phyloP scores from a whole-genome alignment of 2,329 filamentous ascomycete species.

The Apiospora sp. region DNA sequence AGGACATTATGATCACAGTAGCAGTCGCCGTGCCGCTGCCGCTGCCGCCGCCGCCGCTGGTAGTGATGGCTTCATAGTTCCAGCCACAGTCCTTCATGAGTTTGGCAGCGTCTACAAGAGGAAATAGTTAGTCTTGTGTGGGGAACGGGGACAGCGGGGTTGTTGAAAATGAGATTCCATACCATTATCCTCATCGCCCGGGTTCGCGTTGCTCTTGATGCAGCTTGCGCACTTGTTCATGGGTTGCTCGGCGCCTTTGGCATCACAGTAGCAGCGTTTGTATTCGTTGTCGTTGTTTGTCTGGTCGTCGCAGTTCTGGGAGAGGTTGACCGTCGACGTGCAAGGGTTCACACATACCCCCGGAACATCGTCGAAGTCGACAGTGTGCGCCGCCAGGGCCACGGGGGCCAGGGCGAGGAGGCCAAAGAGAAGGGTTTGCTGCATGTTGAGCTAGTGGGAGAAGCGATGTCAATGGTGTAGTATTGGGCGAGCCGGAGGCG shows the following conservation, averaged over 20 bases:
- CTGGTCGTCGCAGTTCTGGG: conserved; percentile 31
- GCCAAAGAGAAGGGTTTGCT: not conserved
- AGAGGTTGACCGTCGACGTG: conserved; percentile 33
- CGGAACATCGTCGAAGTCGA: conserved; percentile 31
- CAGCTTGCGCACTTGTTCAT: conserved; percentile 34
- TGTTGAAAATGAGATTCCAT: not conserved
- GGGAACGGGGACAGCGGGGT: too few relatives aligned
- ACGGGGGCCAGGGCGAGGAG: conserved; percentile 29
- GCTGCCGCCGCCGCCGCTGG: not conserved
- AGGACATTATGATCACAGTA: not conserved
- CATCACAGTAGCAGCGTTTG: conserved; percentile 31
- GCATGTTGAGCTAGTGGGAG: not conserved
- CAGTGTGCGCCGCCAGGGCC: conserved; percentile 32
- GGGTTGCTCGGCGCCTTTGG: conserved; percentile 25
- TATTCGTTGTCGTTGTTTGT: conserved; percentile 31
- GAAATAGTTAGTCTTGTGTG: too few relatives aligned
- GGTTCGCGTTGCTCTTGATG: conserved; percentile 30
- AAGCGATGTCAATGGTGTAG: not conserved
- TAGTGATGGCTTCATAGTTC: conserved; percentile 26
- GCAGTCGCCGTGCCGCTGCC: not conserved
- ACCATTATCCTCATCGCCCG: conserved; percentile 32
- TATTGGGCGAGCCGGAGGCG: too few relatives aligned
- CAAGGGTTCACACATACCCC: conserved; percentile 30
- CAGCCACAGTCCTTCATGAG: conserved; percentile 36
- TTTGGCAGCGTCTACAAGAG: conserved; percentile 31